A percentile compares a stretch with the other conserved stretches of the same genome.
Evolutionary conservation across 108 stramenopile genomes (phyloP).

Genomic region (Epithemia pelagica): DNA sequence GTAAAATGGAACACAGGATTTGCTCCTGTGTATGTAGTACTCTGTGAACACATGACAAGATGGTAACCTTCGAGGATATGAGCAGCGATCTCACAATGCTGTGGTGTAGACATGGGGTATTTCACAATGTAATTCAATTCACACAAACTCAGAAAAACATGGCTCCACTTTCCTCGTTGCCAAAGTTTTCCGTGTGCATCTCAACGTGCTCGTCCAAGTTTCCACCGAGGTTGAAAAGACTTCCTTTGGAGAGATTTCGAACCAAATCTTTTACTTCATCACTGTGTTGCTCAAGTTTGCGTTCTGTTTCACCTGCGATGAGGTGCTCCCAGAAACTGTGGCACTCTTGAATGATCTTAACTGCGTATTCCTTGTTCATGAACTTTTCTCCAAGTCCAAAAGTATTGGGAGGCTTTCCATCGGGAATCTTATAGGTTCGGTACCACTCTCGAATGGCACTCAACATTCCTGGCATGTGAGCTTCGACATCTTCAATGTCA

Average conservation of each 20-base stretch:
- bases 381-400: conserved; percentile 92
- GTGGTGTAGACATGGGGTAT: too few relatives aligned
- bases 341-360: conserved; percentile 81
- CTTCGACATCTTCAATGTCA: conserved; percentile 94
- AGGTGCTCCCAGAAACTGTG: conserved; percentile 86
- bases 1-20: too few relatives aligned
- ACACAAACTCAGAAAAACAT: conserved; percentile 38
- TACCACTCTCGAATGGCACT: conserved; percentile 95
- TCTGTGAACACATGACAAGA: too few relatives aligned
- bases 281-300: conserved; percentile 29
- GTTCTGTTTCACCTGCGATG: conserved; percentile 77
- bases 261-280: conserved; percentile 69
- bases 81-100: too few relatives aligned
- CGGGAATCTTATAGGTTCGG: conserved; percentile 98
- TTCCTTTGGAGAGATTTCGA: conserved; percentile 74
- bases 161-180: conserved; percentile 22
- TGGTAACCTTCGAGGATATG: too few relatives aligned
- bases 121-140: too few relatives aligned
- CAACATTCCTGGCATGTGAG: conserved; percentile 85
- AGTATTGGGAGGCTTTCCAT: conserved; percentile 95
- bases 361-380: conserved; percentile 89
- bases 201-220: conserved; percentile 69
- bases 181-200: conserved; percentile 32
- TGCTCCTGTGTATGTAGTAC: too few relatives aligned
- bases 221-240: conserved; percentile 51